Base-by-base conservation (phyloP, 179 eudicot genomes). In the Silene vulgaris region DNA sequence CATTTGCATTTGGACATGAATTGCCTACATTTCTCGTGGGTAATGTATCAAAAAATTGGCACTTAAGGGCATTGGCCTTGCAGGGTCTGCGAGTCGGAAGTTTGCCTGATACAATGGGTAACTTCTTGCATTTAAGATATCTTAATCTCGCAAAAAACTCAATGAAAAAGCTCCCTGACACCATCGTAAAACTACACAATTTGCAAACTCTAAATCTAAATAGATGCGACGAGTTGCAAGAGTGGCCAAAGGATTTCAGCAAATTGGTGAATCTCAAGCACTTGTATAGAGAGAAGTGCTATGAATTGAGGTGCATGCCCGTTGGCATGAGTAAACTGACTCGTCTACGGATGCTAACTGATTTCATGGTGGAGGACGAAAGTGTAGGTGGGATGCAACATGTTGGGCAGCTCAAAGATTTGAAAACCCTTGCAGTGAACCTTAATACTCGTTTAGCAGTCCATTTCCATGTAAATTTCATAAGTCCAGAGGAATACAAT, bases 151-250 rank as follows among this genome's bases (percentile, higher is more conserved):
- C 8, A 0, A 61, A 76, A 37, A 5, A 0, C 3, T 8, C 13
- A 0, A 12, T 78, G 2, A 16, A 59, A 19, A 9, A 7, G 5
- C 77, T 82, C 1, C 82, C 85, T 0, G 17, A 48, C 17, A 78
- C 86, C 3, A 78, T 78, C 16, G 21, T 52, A 26, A 73, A 78
- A 23, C 54, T 80, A 8, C 66, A 56, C 9, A 83, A 80, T 72
- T 17, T 83, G 64, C 77, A 67, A 13, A 78, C 84, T 0, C 67
- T 80, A 8, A 32, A 57, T 14, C 65, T 78, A n/a, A 1, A 13
- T 3, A 0, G 2, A 9, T 80, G 85, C 32, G 3, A 0, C 3
- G 11, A 37, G 2, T 68, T 82, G 21, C 8, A 13, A 29, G 37
- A 12, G 16, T 65, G 75, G 65, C 84, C 84, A 0, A 12, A 1